A percentile compares a stretch with the other conserved stretches of the same genome.
phyloP scores from a whole-genome alignment of 768 basidiomycete species.

The Coprinopsis strossmayeri region DNA sequence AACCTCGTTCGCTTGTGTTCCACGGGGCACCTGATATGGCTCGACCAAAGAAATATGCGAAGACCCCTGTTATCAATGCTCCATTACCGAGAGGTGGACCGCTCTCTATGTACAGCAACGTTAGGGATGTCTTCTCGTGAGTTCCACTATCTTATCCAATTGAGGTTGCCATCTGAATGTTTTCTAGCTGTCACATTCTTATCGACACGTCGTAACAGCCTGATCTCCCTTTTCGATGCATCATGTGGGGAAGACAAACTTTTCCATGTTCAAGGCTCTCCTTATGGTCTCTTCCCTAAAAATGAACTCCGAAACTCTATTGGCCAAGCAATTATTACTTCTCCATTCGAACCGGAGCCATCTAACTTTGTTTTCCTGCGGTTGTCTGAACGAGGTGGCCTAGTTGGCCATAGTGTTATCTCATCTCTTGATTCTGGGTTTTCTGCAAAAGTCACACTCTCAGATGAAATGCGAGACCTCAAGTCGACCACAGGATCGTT shows the following conservation, averaged over 20 bases:
- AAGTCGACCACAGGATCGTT: slow-evolving; percentile 20
- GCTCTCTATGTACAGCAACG: slow-evolving; percentile 42
- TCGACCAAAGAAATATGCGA: slow-evolving; percentile 54
- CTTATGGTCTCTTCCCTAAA: slow-evolving; percentile 36
- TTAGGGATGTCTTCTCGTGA: slow-evolving; percentile 18
- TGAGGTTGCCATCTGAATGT: neutral
- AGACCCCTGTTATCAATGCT: slow-evolving; percentile 55
- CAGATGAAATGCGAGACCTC: slow-evolving; percentile 32
- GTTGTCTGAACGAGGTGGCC: slow-evolving; percentile 41
- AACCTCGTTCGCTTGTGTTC: slow-evolving; percentile 49
- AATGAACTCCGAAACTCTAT: neutral
- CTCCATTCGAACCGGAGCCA: slow-evolving; percentile 19
- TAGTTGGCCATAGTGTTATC: slow-evolving; percentile 32
- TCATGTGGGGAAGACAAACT: slow-evolving; percentile 32
- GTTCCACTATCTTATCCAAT: neutral
- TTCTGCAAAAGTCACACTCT: slow-evolving; percentile 12
- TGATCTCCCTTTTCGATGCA: slow-evolving; percentile 63
- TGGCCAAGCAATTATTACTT: slow-evolving; percentile 17
- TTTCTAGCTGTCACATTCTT: slow-evolving; percentile 48
- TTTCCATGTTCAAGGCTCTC: slow-evolving; percentile 36
- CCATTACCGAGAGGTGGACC: slow-evolving; percentile 57
- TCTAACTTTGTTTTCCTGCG: slow-evolving; percentile 27
- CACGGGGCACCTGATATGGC: slow-evolving; percentile 60
- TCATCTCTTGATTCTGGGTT: slow-evolving; percentile 11
- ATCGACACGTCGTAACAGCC: slow-evolving; percentile 49